phyloP scores from a whole-genome alignment of 1,284 basidiomycete species.

The Sanghuangporus baumii region DNA sequence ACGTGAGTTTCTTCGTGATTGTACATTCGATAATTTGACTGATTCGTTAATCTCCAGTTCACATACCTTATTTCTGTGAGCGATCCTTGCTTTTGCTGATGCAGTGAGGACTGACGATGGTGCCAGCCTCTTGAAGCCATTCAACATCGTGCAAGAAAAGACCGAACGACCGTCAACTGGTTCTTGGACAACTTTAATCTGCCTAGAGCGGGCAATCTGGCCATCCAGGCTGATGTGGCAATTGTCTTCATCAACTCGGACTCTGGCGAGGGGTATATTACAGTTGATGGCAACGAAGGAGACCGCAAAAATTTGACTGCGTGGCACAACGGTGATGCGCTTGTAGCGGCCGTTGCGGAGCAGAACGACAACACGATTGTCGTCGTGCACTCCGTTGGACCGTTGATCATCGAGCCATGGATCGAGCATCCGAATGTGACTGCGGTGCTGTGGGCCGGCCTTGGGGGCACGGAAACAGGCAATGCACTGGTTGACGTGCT shows the following conservation, averaged over 20 bases:
- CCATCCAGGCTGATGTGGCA: slow-evolving; percentile 50
- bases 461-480: slow-evolving; percentile 74
- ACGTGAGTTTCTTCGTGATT: slow-evolving; percentile 1
- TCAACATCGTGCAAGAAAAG: slow-evolving; percentile 51
- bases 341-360: slow-evolving; percentile 53
- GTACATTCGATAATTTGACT: slow-evolving; percentile 29
- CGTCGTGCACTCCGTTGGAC: slow-evolving; percentile 73
- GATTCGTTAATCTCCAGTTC: slow-evolving; percentile 32
- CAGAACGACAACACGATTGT: slow-evolving; percentile 79
- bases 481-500: slow-evolving; percentile 71
- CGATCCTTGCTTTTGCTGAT: not conserved
- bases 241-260: slow-evolving; percentile 72
- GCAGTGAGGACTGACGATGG: not conserved
- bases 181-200: slow-evolving; percentile 64
- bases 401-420: slow-evolving; percentile 71
- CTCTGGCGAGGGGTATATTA: slow-evolving; percentile 75
- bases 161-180: slow-evolving; percentile 57
- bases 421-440: slow-evolving; percentile 75
- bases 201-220: slow-evolving; percentile 43
- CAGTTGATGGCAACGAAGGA: slow-evolving; percentile 68
- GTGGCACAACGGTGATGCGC: slow-evolving; percentile 70
- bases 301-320: slow-evolving; percentile 80
- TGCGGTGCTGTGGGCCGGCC: slow-evolving; percentile 61
- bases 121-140: slow-evolving; percentile 65
- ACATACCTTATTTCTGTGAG: slow-evolving; percentile 55